Conservation (phyloP, 495 filamentous ascomycete genomes). For the Hypoxylon rickii region DNA sequence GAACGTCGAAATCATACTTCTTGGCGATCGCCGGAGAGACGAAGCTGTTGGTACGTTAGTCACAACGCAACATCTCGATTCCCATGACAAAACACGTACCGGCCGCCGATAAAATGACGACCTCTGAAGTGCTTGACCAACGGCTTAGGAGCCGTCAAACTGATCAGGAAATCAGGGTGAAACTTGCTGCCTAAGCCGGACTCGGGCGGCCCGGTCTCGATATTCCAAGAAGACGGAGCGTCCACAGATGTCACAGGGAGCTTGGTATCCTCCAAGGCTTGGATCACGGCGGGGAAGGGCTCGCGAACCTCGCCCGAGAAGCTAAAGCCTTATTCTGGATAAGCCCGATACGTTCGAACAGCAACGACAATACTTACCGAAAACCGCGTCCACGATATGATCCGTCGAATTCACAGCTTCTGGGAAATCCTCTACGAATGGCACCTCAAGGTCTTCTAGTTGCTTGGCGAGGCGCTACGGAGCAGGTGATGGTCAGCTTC, state of each 20-base stretch:
- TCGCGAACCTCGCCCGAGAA: conserved; percentile 92
- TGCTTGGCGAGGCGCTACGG: conserved; percentile 79
- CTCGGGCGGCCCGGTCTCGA: conserved; percentile 79
- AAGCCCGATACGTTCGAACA: conserved; percentile 10
- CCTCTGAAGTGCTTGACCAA: conserved; percentile 81
- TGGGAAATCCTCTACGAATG: conserved; percentile 82
- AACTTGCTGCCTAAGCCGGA: conserved; percentile 80
- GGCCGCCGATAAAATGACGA: conserved; percentile 85
- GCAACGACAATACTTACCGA: conserved; percentile 59
- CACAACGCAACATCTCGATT: neutral
- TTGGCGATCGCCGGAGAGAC: conserved; percentile 75
- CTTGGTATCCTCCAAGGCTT: conserved; percentile 69
- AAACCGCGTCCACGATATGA: conserved; percentile 91
- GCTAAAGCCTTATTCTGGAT: conserved; percentile 69
- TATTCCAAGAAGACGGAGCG: conserved; percentile 91
- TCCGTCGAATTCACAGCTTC: conserved; percentile 66
- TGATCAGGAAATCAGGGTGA: conserved; percentile 77
- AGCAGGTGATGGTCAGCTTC: conserved; percentile 9
- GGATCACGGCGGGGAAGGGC: conserved; percentile 82
- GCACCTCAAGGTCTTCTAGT: conserved; percentile 77
- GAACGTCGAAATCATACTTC: conserved; percentile 85
- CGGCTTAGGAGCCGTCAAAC: conserved; percentile 94
- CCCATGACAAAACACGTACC: conserved; percentile 47
- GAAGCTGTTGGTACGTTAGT: conserved; percentile 61
- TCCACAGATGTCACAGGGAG: conserved; percentile 87